These are phyloP conservation scores for Fusarium concolor DNA, from an alignment of 2,329 filamentous ascomycete species.

Conservation along the genomic window DNA sequence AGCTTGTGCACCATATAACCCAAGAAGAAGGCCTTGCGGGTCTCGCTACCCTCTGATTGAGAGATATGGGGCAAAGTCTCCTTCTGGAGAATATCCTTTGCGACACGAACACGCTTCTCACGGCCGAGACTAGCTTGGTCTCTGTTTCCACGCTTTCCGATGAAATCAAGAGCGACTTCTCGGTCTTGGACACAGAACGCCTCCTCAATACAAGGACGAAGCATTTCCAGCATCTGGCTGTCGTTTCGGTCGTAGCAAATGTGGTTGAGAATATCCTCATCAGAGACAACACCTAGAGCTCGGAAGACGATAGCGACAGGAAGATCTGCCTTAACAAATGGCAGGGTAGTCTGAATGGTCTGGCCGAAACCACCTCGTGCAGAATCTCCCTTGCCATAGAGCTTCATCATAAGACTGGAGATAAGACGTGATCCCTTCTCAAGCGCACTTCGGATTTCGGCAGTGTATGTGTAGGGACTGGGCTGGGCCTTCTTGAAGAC, in stretches of 20 bases:
- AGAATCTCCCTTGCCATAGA: slow-evolving; percentile 87
- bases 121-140: slow-evolving; percentile 72
- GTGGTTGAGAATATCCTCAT: slow-evolving; percentile 97
- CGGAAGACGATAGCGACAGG: slow-evolving; percentile 96
- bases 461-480: slow-evolving; percentile 92
- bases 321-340: slow-evolving; percentile 93
- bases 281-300: slow-evolving; percentile 93
- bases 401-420: slow-evolving; percentile 90
- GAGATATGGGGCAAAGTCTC: slow-evolving; percentile 97
- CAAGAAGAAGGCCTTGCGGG: slow-evolving; percentile 95
- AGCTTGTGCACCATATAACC: slow-evolving; percentile 99
- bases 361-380: slow-evolving; percentile 81
- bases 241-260: slow-evolving; percentile 97
- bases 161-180: slow-evolving; percentile 93
- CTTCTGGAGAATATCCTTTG: slow-evolving; percentile 94
- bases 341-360: slow-evolving; percentile 89
- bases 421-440: slow-evolving; percentile 97
- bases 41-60: slow-evolving; percentile 93
- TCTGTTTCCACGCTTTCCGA: slow-evolving; percentile 86
- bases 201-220: slow-evolving; percentile 97
- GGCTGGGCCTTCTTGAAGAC: slow-evolving; percentile 97
- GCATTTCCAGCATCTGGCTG: slow-evolving; percentile 96
- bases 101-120: slow-evolving; percentile 91
- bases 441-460: slow-evolving; percentile 94
- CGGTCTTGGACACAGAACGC: slow-evolving; percentile 96